Base-by-base conservation (phyloP, 257 asterid genomes). In the Gentiana dahurica region DNA sequence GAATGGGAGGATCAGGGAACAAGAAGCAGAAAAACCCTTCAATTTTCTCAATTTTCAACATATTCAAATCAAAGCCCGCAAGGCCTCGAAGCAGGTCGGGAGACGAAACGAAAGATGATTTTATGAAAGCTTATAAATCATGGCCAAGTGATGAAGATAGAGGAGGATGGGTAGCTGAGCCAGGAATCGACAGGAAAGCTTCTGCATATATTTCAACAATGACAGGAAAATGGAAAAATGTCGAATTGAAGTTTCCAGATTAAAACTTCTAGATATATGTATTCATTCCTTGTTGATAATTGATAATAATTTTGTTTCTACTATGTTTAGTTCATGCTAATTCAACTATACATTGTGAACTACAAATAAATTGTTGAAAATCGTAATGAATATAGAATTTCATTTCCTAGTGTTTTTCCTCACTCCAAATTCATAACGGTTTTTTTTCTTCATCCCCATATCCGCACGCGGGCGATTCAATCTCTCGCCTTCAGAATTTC, bases 91-190 rank as follows among this genome's bases (percentile, higher is more conserved):
- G 10, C 6, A 61, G 68, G 6, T 54, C 24, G 7, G 60, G 44
- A 39, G 46, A 41, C 9, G 67, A 73, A 0, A 12, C 8, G 1
- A 65, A 68, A 4, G 80, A 75, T 3, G 95, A 87, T 4, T 67
- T 34, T 8, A 61, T 84, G 69, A 87, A 79, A 59, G 93, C 94
- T 0, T 87, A 77, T 67, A 88, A 80, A 55, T 80, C 80, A 12
- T 88, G 87, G 65, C 95, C 86, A 0, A 82, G 96, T 59, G 96
- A 88, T 39, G 86, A 88, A 53, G 97, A 88, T 41, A 66, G 88
- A 65, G 94, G 86, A 2, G 67, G 80, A 2, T 88, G 93, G 90
- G 93, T 88, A 34, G 95, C 95, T 1, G 91, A 88, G 56, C 97
- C 97, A 1, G 77, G 83, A 1, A 85, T 88, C 38, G 91, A 88